Evolutionary conservation across 176 grass and related monocot genomes (phyloP).

Genomic region (Hsuehochloa calcarea): DNA sequence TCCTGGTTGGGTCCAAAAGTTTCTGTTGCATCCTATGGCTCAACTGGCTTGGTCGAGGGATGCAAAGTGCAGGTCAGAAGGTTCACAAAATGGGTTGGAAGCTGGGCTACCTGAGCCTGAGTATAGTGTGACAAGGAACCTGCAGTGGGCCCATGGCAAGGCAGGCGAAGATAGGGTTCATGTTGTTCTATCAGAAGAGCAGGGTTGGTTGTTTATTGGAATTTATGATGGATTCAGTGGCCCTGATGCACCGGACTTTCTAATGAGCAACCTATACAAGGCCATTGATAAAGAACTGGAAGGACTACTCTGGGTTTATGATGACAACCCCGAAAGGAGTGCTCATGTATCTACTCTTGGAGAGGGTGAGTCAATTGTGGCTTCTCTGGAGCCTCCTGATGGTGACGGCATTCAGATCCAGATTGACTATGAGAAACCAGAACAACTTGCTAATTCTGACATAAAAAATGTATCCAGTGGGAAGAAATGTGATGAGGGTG

Average conservation of each 20-base stretch:
- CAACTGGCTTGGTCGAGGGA: conserved; percentile 62
- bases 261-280: conserved; percentile 91
- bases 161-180: conserved; percentile 89
- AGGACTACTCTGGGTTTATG: conserved; percentile 78
- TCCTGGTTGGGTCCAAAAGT: conserved; percentile 58
- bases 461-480: conserved; percentile 13
- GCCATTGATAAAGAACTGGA: conserved; percentile 92
- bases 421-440: conserved; percentile 1
- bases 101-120: conserved; percentile 62
- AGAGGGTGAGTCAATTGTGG: conserved; percentile 28
- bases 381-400: conserved; percentile 12
- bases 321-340: conserved; percentile 50
- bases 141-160: conserved; percentile 97
- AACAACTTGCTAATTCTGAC: conserved; percentile 33
- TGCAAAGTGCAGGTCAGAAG: conserved; percentile 54
- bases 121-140: conserved; percentile 70
- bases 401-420: neutral
- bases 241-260: conserved; percentile 87
- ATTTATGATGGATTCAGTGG: conserved; percentile 97
- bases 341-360: conserved; percentile 40
- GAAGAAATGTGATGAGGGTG: conserved; percentile 31
- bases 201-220: conserved; percentile 90
- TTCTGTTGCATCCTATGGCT: conserved; percentile 69
- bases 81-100: conserved; percentile 43
- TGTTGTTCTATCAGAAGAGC: conserved; percentile 92